Conservation (phyloP, 148 eudicot genomes). For the Spergularia marina region DNA sequence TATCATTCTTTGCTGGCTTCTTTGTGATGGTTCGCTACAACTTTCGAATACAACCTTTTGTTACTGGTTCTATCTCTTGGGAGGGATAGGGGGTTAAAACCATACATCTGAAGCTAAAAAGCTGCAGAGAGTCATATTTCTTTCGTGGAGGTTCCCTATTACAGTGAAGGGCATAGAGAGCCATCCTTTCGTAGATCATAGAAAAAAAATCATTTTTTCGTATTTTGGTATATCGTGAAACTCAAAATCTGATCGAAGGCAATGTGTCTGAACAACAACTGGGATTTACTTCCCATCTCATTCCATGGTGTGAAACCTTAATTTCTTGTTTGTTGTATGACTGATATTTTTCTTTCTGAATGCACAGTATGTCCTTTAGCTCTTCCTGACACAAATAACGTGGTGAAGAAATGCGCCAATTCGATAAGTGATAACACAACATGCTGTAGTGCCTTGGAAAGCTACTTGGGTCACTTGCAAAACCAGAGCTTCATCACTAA, state of each 20-base stretch:
- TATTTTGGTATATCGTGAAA: no score
- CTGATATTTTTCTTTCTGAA: conserved; percentile 14
- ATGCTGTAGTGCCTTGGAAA: conserved; percentile 68
- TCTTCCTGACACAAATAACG: conserved; percentile 56
- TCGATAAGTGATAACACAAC: conserved; percentile 43
- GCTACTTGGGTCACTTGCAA: conserved; percentile 78
- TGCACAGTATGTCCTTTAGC: conserved; percentile 79
- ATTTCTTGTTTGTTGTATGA: not conserved
- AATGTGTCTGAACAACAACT: no score
- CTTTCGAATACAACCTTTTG: not conserved
- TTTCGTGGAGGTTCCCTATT: no score
- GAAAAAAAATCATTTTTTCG: no score
- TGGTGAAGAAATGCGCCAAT: conserved; percentile 53
- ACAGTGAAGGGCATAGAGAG: no score
- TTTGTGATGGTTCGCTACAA: not conserved
- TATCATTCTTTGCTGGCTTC: not conserved
- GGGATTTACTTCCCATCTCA: no score
- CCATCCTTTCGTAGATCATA: no score
- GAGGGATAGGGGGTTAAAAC: no score
- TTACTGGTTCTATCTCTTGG: not conserved
- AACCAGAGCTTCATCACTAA: conserved; percentile 89
- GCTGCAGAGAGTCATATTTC: no score
- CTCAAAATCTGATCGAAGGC: no score
- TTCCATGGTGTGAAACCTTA: no score
- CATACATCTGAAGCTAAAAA: no score